Base-by-base conservation (phyloP, 345 rosid species). In the Hibiscus syriacus region DNA sequence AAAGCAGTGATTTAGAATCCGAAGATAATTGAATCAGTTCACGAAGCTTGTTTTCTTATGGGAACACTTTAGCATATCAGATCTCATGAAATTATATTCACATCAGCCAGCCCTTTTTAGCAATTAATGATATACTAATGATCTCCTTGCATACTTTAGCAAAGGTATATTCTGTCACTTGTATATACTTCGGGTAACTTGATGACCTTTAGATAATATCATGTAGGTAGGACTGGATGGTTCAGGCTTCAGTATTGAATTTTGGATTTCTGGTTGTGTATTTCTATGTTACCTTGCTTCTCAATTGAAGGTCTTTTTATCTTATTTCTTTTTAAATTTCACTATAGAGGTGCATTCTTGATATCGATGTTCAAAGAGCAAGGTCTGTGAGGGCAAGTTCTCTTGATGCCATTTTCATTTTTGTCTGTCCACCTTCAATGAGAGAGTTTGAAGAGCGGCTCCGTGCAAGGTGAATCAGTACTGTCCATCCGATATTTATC, bases 341-440 rank as follows among this genome's bases (percentile, higher is more conserved):
- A 41, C 59, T 82, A 26, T 58, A 94, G 99, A 81, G 92, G 76
- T 94, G 99, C 80, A 94, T 94, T 71, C 96, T 94, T 73, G 99
- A 91, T 75, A 94, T 94, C 55, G 99, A 94, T 74, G 99, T 94
- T 68, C 99, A 94, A 86, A n/a, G 97, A 50, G 96, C 97, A 14
- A 82, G 81, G 64, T 85, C 95, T 1, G 95, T 94, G 69, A 85
- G 71, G 68, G 82, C 86, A 32, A 89, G 93, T 66, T 73, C 90
- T 69, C 80, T 94, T 56, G 96, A 89, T 67, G 97, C 99, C 23
- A 76, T 86, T 71, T 91, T 87, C 58, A 82, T 91, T 74, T 94
- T 94, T 49, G 80, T 94, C 43, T 73, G 92, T 58, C 99, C 99
- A 53, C 99, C 99, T 20, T 87, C 96, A 14, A 83, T 94, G 92